Evolutionary conservation across 1,139 yeast genomes (phyloP).

Genomic region (Debaryomyces psychrophilus): DNA sequence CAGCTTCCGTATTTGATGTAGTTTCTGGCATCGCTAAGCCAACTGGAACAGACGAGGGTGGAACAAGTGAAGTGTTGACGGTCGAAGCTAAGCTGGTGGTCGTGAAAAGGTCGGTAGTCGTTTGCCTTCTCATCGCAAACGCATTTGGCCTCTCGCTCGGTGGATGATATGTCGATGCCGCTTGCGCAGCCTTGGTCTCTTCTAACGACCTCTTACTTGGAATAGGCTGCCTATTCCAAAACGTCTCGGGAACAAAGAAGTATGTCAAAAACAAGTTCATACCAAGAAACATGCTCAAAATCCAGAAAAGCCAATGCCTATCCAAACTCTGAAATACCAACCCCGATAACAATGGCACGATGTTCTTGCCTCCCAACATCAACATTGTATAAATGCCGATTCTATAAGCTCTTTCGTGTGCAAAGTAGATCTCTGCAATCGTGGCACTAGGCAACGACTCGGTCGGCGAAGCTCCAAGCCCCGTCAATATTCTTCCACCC

Average conservation of each 20-base stretch:
- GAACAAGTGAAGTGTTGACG: constrained; percentile 12
- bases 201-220: constrained; percentile 51
- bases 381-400: constrained; percentile 64
- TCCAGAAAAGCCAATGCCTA: constrained; percentile 68
- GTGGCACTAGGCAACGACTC: constrained; percentile 66
- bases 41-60: constrained; percentile 18
- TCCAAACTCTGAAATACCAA: constrained; percentile 52
- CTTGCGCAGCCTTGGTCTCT: constrained; percentile 54
- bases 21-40: constrained; percentile 20
- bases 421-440: constrained; percentile 64
- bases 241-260: constrained; percentile 66
- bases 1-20: neutral
- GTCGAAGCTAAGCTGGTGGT: constrained; percentile 25
- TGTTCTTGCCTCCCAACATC: constrained; percentile 63
- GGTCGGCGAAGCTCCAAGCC: constrained; percentile 63
- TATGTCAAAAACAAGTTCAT: constrained; percentile 47
- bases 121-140: constrained; percentile 30
- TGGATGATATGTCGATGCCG: constrained; percentile 33
- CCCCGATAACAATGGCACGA: constrained; percentile 60
- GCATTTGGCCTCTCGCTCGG: constrained; percentile 39
- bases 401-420: constrained; percentile 68
- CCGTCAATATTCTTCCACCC: constrained; percentile 61
- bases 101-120: constrained; percentile 23
- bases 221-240: constrained; percentile 61
- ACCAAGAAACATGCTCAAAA: constrained; percentile 57